Evolutionary conservation across 2,329 filamentous ascomycete genomes (phyloP).

Genomic region (Pyrenophora seminiperda): DNA sequence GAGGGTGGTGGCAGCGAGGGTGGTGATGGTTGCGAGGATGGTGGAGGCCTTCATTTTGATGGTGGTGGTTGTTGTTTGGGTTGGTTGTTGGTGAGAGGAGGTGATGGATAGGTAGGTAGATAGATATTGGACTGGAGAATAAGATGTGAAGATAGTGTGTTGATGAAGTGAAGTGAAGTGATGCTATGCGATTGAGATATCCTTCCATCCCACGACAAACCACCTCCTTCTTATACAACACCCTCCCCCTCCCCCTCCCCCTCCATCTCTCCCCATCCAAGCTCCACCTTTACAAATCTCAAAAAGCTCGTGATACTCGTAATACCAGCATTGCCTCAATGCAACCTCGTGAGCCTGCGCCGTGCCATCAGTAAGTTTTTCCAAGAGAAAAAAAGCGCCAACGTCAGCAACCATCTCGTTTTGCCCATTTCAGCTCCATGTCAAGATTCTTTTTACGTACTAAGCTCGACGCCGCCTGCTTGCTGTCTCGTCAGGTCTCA

Average conservation of each 20-base stretch:
- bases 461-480: not conserved
- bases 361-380: not conserved
- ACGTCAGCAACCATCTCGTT: not conserved
- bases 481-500: too few relatives aligned
- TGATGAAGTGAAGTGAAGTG: not conserved
- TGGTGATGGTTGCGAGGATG: conserved; percentile 1
- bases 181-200: conserved; percentile 7
- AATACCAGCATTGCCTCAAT: conserved; percentile 6
- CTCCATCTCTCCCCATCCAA: not conserved
- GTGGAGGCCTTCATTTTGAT: conserved; percentile 13
- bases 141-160: conserved; percentile 6
- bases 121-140: not conserved
- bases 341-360: not conserved
- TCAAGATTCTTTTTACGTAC: too few relatives aligned
- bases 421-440: not conserved
- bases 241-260: too few relatives aligned
- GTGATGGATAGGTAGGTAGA: not conserved
- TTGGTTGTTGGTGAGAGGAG: not conserved
- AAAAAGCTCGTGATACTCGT: not conserved
- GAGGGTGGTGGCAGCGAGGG: conserved; percentile 5
- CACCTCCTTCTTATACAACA: conserved; percentile 8
- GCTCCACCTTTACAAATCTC: not conserved
- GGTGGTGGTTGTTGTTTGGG: not conserved
- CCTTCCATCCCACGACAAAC: not conserved
- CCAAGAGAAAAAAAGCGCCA: not conserved